Evolutionary conservation across 805 yeast genomes (phyloP), one percentile per base, ranked within the genome.

Genomic region (Candida nanaspora): DNA sequence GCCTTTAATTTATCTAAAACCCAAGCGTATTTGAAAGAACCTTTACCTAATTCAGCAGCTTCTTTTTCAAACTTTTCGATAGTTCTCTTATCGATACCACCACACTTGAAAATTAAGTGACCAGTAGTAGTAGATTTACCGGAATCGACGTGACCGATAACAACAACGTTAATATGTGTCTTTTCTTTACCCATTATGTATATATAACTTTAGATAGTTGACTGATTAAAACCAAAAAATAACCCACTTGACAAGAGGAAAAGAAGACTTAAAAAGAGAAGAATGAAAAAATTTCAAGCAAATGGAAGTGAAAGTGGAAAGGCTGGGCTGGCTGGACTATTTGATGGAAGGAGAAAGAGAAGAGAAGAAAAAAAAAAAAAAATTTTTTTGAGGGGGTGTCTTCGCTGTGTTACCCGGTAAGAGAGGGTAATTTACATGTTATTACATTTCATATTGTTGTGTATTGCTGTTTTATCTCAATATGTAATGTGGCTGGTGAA

Each of bases 121-220:
- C 97, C 97, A 71, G 98, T 89, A 75, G 97, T 91, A 69, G 98
- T 89, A 55, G 97, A 91, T 79, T 86, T 85, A 77, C 91, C 91
- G 65, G 97, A 89, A 78, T 91, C 98, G 97, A 93, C 98, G 95
- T 91, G 98, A 76, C 98, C 98, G 74, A 91, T 91, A 70, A 93
- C 98, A 74, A 93, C 98, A 78, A 91, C 95, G 96, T 91, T 91
- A 80, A 91, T 86, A 86, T 91, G 98, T 75, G 78, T 66, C 84
- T 91, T 89, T 67, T 81, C 96, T 76, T 87, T 87, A 82, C 96
- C 96, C 95, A 23, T 23, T 23, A 9, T 28, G n/a, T 28, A 28
- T 28, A 15, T 28, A 28, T 25, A n/a, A n/a, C n/a, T n/a, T 22
- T 35, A 31, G 9, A 6, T 31, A 31, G 19, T 15, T 15, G 7